Conservation (phyloP, 768 basidiomycete genomes). For the Tylopilus rubrobrunneus region DNA sequence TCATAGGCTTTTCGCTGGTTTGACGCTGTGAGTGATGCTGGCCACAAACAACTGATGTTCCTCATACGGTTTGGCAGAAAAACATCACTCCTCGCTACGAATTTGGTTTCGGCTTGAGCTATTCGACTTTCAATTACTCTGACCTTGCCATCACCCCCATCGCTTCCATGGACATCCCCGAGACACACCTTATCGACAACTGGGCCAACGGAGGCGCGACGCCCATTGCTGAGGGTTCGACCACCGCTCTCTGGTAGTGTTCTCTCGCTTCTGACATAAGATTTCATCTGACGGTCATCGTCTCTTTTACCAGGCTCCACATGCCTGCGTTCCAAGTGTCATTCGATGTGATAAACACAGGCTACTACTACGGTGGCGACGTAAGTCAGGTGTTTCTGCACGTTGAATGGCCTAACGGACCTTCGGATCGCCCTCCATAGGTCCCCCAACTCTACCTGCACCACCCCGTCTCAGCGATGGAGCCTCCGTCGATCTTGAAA, state of each 20-base stretch:
- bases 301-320: constrained; percentile 48
- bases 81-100: constrained; percentile 78
- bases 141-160: constrained; percentile 49
- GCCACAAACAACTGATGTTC: background rate
- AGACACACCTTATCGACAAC: constrained; percentile 33
- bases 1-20: constrained; percentile 53
- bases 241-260: constrained; percentile 55
- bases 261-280: constrained; percentile 19
- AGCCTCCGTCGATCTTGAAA: constrained; percentile 68
- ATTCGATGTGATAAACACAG: constrained; percentile 66
- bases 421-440: constrained; percentile 28
- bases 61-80: constrained; percentile 34
- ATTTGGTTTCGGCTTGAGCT: constrained; percentile 88
- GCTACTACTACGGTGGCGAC: constrained; percentile 59
- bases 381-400: constrained; percentile 33
- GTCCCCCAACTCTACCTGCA: constrained; percentile 75
- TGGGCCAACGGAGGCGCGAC: constrained; percentile 62
- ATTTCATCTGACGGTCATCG: background rate
- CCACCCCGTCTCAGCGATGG: constrained; percentile 56
- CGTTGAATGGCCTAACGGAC: background rate
- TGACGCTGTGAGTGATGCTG: constrained; percentile 48
- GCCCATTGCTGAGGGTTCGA: constrained; percentile 54
- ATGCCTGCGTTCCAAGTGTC: constrained; percentile 57
- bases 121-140: constrained; percentile 76
- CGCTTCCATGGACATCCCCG: constrained; percentile 25